A percentile compares a stretch with the other conserved stretches of the same genome.
Conservation (phyloP, 2,329 filamentous ascomycete genomes). For the Exophiala spinifera region DNA sequence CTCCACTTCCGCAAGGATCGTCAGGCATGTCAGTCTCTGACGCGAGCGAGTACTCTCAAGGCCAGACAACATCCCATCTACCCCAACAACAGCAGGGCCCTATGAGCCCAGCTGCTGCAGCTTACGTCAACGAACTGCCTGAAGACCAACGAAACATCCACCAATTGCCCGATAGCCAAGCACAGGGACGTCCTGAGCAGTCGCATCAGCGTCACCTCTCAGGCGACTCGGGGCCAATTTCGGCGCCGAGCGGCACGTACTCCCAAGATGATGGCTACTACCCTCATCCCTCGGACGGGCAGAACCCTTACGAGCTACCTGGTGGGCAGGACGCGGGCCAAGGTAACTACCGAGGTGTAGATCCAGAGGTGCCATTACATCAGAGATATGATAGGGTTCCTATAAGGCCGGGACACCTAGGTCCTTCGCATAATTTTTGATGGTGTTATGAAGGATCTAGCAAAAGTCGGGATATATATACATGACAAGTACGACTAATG, state of each 20-base stretch:
- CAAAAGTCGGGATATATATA: no score
- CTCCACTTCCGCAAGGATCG: constrained; percentile 11
- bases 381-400: constrained; percentile 19
- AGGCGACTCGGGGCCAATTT: not conserved
- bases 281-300: constrained; percentile 7
- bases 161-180: constrained; percentile 15
- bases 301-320: constrained; percentile 21
- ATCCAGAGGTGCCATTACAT: constrained; percentile 21
- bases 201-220: constrained; percentile 8
- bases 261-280: constrained; percentile 9
- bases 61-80: constrained; percentile 1
- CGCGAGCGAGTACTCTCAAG: constrained; percentile 22
- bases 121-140: constrained; percentile 12
- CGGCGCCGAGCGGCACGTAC: not conserved
- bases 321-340: constrained; percentile 5
- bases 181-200: not conserved
- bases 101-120: constrained; percentile 1
- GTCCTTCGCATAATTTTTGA: constrained; percentile 23
- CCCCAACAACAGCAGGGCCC: not conserved
- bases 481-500: no score
- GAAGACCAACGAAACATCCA: constrained; percentile 13
- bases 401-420: constrained; percentile 17
- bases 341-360: constrained; percentile 14
- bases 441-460: not conserved
- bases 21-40: constrained; percentile 23